Evolutionary conservation across 2,329 filamentous ascomycete species (phyloP).

Genomic region (Capronia coronata): DNA sequence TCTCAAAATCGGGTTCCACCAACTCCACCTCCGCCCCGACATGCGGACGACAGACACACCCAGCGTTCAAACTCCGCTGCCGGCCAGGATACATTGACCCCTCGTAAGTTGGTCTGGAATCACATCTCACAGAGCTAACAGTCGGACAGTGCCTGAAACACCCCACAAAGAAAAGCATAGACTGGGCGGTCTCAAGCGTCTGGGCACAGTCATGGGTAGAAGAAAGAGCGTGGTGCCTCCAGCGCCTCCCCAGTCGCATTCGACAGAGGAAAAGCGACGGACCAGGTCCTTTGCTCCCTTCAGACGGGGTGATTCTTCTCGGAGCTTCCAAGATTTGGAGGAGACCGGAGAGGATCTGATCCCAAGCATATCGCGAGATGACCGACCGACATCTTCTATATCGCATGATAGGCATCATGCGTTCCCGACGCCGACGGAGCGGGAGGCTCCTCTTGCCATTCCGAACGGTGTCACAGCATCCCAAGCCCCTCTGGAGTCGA

Average conservation of each 20-base stretch:
- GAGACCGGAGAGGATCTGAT: conserved; percentile 28
- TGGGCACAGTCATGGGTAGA: conserved; percentile 44
- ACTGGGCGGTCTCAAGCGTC: conserved; percentile 41
- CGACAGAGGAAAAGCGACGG: conserved; percentile 37
- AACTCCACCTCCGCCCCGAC: conserved; percentile 36
- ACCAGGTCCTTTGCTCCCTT: conserved; percentile 40
- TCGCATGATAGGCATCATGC: conserved; percentile 16
- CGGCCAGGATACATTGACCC: conserved; percentile 33
- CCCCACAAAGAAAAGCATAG: conserved; percentile 42
- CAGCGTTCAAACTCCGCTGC: conserved; percentile 46
- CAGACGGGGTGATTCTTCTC: conserved; percentile 37
- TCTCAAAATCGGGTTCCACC: conserved; percentile 29
- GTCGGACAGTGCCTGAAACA: conserved; percentile 32
- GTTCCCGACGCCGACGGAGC: conserved; percentile 2
- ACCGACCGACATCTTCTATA: conserved; percentile 14
- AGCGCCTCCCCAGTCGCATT: conserved; percentile 29
- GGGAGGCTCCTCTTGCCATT: conserved; percentile 9
- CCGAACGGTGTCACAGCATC: conserved; percentile 16
- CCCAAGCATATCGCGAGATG: conserved; percentile 20
- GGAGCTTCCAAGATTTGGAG: conserved; percentile 30
- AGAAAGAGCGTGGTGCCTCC: conserved; percentile 40
- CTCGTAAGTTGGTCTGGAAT: conserved; percentile 33
- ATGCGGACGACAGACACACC: conserved; percentile 49
- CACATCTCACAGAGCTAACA: background rate
- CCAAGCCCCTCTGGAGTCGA: conserved; percentile 12